Percentiles rank a stretch among this genome's conserved stretches.
Conservation (phyloP, 805 yeast genomes). For the Metschnikowia cerradonensis region DNA sequence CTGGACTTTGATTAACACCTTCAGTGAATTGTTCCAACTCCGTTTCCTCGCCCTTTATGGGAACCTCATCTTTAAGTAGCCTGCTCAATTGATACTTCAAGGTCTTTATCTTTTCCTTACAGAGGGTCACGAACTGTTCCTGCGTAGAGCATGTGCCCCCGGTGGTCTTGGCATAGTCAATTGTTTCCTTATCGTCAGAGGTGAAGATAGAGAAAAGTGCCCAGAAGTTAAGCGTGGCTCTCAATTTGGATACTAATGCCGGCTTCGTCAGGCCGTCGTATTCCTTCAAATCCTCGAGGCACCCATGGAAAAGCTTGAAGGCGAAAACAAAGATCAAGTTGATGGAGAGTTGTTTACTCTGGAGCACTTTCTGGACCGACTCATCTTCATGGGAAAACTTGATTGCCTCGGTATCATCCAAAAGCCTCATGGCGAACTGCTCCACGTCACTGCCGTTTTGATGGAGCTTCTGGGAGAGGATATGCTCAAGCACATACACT, state of each 20-base stretch:
- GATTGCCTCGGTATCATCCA: conserved; percentile 66
- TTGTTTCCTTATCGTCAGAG: conserved; percentile 17
- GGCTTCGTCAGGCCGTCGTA: conserved; percentile 36
- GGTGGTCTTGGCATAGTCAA: conserved; percentile 44
- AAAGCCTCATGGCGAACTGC: conserved; percentile 51
- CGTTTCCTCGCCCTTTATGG: conserved; percentile 22
- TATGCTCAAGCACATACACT: conserved; percentile 65
- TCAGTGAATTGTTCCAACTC: conserved; percentile 21
- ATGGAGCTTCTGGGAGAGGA: conserved; percentile 60
- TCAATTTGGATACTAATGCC: conserved; percentile 47
- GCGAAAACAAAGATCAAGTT: conserved; percentile 42
- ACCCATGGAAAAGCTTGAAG: conserved; percentile 47
- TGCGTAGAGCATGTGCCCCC: conserved; percentile 63
- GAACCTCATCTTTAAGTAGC: conserved; percentile 36
- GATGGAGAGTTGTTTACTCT: conserved; percentile 51
- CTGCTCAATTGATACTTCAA: conserved; percentile 37
- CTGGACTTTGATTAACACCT: background rate
- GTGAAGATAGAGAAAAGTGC: conserved; percentile 41
- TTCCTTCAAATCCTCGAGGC: conserved; percentile 39
- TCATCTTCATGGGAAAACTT: conserved; percentile 43
- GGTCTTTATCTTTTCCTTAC: conserved; percentile 49
- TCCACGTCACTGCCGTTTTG: conserved; percentile 52
- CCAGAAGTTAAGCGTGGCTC: conserved; percentile 53
- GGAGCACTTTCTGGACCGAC: conserved; percentile 45
- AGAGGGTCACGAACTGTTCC: conserved; percentile 48